Conservation (phyloP, 106 monocot genomes). For the Agapanthus africanus region DNA sequence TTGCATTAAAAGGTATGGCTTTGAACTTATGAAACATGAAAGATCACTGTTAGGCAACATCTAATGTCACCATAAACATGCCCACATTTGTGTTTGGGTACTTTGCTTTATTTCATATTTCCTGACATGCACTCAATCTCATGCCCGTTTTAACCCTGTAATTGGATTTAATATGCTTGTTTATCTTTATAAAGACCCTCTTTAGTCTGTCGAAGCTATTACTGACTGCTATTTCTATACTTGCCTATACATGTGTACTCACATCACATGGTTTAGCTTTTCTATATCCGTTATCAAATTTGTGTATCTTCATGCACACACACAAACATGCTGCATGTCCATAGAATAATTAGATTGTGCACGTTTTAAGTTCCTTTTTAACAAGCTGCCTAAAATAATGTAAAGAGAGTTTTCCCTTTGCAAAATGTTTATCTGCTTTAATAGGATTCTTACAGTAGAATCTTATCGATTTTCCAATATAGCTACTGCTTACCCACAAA, state of each 20-base stretch:
- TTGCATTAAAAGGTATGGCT: constrained; percentile 64
- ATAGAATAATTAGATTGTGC: too few relatives aligned
- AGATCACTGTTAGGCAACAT: neutral
- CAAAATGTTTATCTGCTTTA: too few relatives aligned
- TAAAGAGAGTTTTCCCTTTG: too few relatives aligned
- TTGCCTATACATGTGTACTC: neutral
- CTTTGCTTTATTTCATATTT: too few relatives aligned
- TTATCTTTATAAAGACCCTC: neutral
- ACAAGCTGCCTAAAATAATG: neutral
- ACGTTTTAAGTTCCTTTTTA: neutral
- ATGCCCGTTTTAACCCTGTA: neutral
- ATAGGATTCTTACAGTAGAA: too few relatives aligned
- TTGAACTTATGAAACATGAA: constrained; percentile 6
- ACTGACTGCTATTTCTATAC: neutral
- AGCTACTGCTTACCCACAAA: too few relatives aligned
- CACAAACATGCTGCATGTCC: too few relatives aligned
- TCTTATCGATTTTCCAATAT: too few relatives aligned
- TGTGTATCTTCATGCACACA: neutral
- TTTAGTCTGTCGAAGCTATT: neutral
- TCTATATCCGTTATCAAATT: neutral
- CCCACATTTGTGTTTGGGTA: neutral
- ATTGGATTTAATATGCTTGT: neutral
- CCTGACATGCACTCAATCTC: neutral
- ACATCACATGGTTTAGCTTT: neutral
- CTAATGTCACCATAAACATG: neutral